Base-by-base conservation (phyloP, 78 protist genomes). In the Dictyostelium capitatum region DNA sequence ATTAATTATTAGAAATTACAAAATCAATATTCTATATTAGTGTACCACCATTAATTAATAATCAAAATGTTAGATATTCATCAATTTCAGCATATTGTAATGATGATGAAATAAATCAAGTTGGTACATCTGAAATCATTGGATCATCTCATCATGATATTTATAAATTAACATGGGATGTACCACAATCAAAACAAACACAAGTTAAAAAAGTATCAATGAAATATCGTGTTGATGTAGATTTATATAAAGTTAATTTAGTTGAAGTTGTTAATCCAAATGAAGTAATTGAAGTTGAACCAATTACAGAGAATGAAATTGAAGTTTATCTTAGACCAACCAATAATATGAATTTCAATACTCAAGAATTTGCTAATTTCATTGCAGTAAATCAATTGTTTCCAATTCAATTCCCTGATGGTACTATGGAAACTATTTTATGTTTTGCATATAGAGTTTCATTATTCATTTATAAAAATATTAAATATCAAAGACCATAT, bases 381-480 rank as follows among this genome's bases (percentile, higher is more conserved):
- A 56, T 78, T 14, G 28, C 12, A 17, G 7, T 11, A 41, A 14
- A 78, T 20, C 6, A 37, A 30, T 30, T 72, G 8, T 9, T 4
- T 14, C 50, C 43, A 15, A 37, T 37, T 37, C 43, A 25, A 11
- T 62, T 25, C 37, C 23, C 25, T 23, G 72, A 62, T 56, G 83
- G 83, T 10, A 19, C 9, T 15, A 23, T 37, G 3, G 83, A 79
- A 54, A 19, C 32, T 20, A 20, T 28, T 8, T 30, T 79, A 54
- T 41, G 50, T 8, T 79, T 54, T 56, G 70, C 11, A 20, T 79
- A 79, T 56, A 23, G 83, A 14, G 83, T 79, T 17, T 50, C 83
- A 37, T 32, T 54, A 4, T 54, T 25, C 28, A 56, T 79, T 37
- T 54, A 54, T 37, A 56, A 51, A 10, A 53, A 56, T 32, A 5